Evolutionary conservation across 306 rosid genomes (phyloP), one percentile per base, ranked within the genome.

Genomic region (Cucurbita moschata): DNA sequence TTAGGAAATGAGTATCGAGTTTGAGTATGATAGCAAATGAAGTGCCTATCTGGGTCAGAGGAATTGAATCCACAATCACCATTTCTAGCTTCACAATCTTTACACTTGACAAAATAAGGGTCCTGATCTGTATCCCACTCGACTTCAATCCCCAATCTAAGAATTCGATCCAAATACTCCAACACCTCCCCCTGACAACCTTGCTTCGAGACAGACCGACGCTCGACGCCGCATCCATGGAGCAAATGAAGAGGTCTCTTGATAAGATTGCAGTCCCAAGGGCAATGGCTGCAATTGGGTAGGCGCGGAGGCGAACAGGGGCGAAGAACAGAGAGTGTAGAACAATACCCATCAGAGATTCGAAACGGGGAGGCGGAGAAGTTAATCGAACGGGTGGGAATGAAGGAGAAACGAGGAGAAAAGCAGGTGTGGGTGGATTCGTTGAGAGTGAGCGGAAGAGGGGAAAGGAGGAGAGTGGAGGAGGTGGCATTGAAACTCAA

Each of bases 11-110:
- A 61, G 11, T 81, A 16, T 1, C 80, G 76, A 52, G 85, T 54
- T 49, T 68, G 15, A 18, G 90, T 14, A 19, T 18, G 75, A 74
- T 77, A 78, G 53, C 98, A 94, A 42, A 89, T n/a, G 76, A 94
- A 94, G 1, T 76, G 74, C 30, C 80, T 85, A 0, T 53, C 14
- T 1, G 88, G 87, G 85, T 85, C 83, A 1, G 98, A 77, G 0
- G 86, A 81, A 59, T 94, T 89, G 82, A 84, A 94, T 9, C 97
- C 98, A 37, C 98, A 94, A 39, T 78, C 58, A 1, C 97, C 97
- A 4, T 77, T 79, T 3, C 63, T 77, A 6, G 76, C 38, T 12
- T 44, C 16, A 58, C 99, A 94, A 7, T 73, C 74, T 6, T 18
- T 85, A 81, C 99, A 94, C 46, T 65, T 81, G 0, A 81, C 35